Conservation (phyloP, 1,284 basidiomycete species). For the Ceratobasidium sp. region DNA sequence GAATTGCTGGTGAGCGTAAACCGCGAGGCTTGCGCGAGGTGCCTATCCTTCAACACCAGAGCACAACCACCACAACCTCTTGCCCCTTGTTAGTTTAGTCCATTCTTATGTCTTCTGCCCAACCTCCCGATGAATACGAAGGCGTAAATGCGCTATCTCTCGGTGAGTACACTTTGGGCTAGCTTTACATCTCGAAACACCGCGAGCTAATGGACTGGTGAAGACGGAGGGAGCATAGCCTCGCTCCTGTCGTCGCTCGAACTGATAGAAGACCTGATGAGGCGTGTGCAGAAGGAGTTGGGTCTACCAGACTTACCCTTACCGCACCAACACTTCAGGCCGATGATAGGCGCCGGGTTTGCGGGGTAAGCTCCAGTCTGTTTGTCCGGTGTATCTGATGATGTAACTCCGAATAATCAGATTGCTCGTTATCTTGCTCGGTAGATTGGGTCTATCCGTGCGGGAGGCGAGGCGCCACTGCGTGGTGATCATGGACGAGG, state of each 20-base stretch:
- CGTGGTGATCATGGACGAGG: neutral
- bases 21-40: no score
- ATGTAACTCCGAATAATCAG: neutral
- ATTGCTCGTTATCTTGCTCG: neutral
- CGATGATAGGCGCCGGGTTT: conserved; percentile 13
- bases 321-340: neutral
- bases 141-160: neutral
- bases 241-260: neutral
- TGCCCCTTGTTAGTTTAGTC: no score
- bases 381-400: neutral
- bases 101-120: neutral
- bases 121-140: neutral
- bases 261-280: neutral
- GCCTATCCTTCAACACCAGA: no score
- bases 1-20: no score
- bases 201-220: neutral
- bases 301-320: neutral
- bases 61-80: no score
- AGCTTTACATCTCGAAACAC: no score
- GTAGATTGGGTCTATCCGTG: neutral
- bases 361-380: neutral
- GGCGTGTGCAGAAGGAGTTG: neutral
- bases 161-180: neutral
- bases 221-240: neutral
- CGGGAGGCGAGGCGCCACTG: neutral